These are phyloP conservation scores for Colletotrichum falcatum DNA, from an alignment of 2,329 filamentous ascomycete species.

Conservation along the genomic window DNA sequence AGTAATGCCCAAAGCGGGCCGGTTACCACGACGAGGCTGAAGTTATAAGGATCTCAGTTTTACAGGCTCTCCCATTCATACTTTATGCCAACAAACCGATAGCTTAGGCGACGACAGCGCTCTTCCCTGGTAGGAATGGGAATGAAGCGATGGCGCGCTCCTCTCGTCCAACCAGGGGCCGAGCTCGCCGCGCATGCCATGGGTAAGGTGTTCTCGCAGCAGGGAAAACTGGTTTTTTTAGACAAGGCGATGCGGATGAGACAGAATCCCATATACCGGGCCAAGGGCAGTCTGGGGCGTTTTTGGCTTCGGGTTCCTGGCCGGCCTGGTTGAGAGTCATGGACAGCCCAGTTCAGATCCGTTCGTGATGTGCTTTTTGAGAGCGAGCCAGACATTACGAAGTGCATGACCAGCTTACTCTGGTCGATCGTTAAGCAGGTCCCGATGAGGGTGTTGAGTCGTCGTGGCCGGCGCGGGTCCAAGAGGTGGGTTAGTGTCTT, in stretches of 20 bases:
- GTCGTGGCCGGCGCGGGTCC: slow-evolving; percentile 34
- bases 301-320: slow-evolving; percentile 34
- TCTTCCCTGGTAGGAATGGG: background rate
- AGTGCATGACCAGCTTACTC: slow-evolving; percentile 35
- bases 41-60: background rate
- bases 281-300: slow-evolving; percentile 30
- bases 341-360: slow-evolving; percentile 15
- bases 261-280: slow-evolving; percentile 40
- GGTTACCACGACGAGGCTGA: background rate
- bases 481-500: slow-evolving; percentile 35
- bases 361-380: slow-evolving; percentile 34
- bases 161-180: slow-evolving; percentile 21
- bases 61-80: slow-evolving; percentile 6
- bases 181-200: slow-evolving; percentile 13
- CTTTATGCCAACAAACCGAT: slow-evolving; percentile 10
- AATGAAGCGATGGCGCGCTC: background rate
- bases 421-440: slow-evolving; percentile 39
- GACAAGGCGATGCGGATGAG: slow-evolving; percentile 25
- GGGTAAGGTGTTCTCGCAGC: slow-evolving; percentile 37
- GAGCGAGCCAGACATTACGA: slow-evolving; percentile 18
- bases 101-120: slow-evolving; percentile 2
- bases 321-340: slow-evolving; percentile 4
- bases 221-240: slow-evolving; percentile 17
- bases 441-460: slow-evolving; percentile 38
- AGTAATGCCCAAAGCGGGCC: background rate